Base-by-base conservation (phyloP, 192 early-diverging fungal genomes). In the Pecoramyces ruminantium region DNA sequence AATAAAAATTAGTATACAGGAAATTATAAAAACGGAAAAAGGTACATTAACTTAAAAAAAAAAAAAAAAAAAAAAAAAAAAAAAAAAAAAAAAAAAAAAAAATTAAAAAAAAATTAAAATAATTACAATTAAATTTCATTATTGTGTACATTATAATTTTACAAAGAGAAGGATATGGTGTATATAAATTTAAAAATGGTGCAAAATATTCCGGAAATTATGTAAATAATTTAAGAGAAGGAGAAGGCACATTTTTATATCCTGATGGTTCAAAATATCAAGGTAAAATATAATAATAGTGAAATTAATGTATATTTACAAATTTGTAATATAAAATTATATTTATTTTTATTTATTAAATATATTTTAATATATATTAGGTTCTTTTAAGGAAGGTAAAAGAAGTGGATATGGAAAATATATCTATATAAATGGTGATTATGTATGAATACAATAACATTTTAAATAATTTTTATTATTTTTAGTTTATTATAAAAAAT, bases 221-320 rank as follows among this genome's bases (percentile, higher is more conserved):
- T 81, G 82, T 83, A 80, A 87, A 86, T 39, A 83, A 86, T 82
- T 29, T 82, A 17, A 78, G 90, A 13, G 80, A 87, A 29, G 90
- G 90, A 25, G 16, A 83, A 6, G 90, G 90, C n/a, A 81, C 79
- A n/a, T 86, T 91, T 39, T 80, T 90, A 29, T 91, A 89, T 80
- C 89, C 88, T 0, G 90, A 91, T 77, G 88, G 88, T 39, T 86
- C 84, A 12, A 83, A 85, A 78, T 90, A 90, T 81, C 87, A 83
- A 83, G 89, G 89, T 90, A 18, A 34, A 34, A 34, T 34, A 34
- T 34, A 6, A 34, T 34, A 34, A 34, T 34, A 34, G 11, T 29
- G 0, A 42, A 27, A n/a, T n/a, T n/a, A n/a, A n/a, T n/a, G n/a
- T n/a, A n/a, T n/a, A n/a, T n/a, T n/a, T n/a, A n/a, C n/a, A n/a